Conservation (phyloP, 345 rosid genomes). For the Lagerstroemia speciosa region DNA sequence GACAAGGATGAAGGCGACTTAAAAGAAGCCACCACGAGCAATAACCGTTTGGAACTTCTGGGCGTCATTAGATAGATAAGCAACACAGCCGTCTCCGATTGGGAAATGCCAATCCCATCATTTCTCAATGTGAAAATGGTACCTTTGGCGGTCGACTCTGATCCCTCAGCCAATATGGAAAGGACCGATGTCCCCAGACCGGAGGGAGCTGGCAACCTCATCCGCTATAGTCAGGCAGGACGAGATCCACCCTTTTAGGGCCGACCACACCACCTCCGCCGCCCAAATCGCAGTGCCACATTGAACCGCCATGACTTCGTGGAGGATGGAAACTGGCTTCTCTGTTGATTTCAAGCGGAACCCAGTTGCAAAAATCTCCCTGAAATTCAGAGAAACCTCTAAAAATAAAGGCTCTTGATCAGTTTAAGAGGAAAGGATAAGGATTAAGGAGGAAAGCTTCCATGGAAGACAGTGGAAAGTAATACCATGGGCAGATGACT, state of each 20-base stretch:
- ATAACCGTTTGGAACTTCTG: neutral
- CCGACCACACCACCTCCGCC: slow-evolving; percentile 58
- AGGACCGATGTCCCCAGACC: slow-evolving; percentile 84
- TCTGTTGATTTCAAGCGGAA: neutral
- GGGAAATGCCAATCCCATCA: neutral
- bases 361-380: too few relatives aligned
- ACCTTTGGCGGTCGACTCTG: neutral
- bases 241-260: slow-evolving; percentile 58
- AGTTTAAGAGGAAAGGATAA: neutral
- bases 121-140: neutral
- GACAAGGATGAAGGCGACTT: neutral
- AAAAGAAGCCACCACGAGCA: neutral
- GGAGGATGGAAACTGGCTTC: neutral
- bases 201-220: slow-evolving; percentile 61
- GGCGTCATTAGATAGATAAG: neutral
- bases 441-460: neutral
- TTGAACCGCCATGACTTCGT: neutral
- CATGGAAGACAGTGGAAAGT: neutral
- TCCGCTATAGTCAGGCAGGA: slow-evolving; percentile 80
- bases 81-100: neutral
- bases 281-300: slow-evolving; percentile 49
- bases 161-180: slow-evolving; percentile 58
- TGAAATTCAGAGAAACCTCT: too few relatives aligned
- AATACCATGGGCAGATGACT: neutral
- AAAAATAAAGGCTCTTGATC: too few relatives aligned